Conservation (phyloP, 495 filamentous ascomycete genomes). For the Penicillium nucicola region DNA sequence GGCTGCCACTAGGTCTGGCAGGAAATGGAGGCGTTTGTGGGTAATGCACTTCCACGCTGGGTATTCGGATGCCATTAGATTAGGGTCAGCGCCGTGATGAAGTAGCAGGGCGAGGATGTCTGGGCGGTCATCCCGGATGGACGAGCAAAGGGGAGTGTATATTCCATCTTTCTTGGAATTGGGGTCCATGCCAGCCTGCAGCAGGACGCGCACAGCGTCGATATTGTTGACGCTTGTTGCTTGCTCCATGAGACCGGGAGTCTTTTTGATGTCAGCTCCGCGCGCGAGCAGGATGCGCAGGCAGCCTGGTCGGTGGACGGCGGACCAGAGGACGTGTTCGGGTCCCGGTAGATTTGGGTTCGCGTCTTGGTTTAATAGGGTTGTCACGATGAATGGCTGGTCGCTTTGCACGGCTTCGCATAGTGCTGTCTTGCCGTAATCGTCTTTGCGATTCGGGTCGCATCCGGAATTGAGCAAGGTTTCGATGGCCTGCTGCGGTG, state of each 20-base stretch:
- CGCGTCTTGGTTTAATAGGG: slow-evolving; percentile 46
- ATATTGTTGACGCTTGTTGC: slow-evolving; percentile 45
- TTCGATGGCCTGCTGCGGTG: slow-evolving; percentile 38
- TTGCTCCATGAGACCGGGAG: slow-evolving; percentile 52
- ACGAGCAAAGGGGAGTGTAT: slow-evolving; percentile 54
- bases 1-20: slow-evolving; percentile 45
- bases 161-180: slow-evolving; percentile 54
- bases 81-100: slow-evolving; percentile 49
- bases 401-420: slow-evolving; percentile 53
- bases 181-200: slow-evolving; percentile 45
- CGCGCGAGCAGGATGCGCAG: slow-evolving; percentile 47
- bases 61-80: slow-evolving; percentile 50
- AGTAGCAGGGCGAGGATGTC: slow-evolving; percentile 52
- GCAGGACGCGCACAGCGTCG: slow-evolving; percentile 47
- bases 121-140: slow-evolving; percentile 50
- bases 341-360: slow-evolving; percentile 52
- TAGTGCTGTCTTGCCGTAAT: slow-evolving; percentile 50
- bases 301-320: slow-evolving; percentile 49
- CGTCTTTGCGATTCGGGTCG: slow-evolving; percentile 50
- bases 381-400: slow-evolving; percentile 43
- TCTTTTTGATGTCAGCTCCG: slow-evolving; percentile 44
- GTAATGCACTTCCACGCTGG: slow-evolving; percentile 56
- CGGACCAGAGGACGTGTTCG: slow-evolving; percentile 52
- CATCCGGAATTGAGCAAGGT: slow-evolving; percentile 46
- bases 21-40: slow-evolving; percentile 46